These are phyloP conservation scores for Panellus pusillus DNA, from an alignment of 768 basidiomycete species.

Conservation along the genomic window DNA sequence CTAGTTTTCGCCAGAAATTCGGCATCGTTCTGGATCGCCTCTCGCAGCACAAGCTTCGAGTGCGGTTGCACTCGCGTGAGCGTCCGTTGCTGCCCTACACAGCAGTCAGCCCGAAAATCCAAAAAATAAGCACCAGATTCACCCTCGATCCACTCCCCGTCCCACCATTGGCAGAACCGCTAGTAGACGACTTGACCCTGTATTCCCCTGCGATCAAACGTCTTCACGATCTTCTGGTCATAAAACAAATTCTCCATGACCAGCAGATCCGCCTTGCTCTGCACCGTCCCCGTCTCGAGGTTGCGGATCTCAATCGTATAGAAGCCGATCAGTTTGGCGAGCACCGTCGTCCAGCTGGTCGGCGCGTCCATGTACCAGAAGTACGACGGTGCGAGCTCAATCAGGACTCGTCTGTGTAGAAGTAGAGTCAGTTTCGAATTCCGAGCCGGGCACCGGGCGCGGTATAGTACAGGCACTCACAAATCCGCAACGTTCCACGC, in stretches of 20 bases:
- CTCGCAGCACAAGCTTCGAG: slow-evolving; percentile 68
- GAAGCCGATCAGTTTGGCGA: slow-evolving; percentile 81
- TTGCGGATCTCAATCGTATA: slow-evolving; percentile 79
- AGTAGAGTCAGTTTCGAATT: slow-evolving; percentile 3
- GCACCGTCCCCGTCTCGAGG: slow-evolving; percentile 61
- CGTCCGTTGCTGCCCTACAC: slow-evolving; percentile 60
- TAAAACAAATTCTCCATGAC: slow-evolving; percentile 89
- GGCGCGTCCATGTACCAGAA: slow-evolving; percentile 77
- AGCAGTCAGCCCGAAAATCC: not conserved
- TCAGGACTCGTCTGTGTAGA: slow-evolving; percentile 64
- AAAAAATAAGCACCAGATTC: slow-evolving; percentile 5
- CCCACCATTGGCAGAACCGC: slow-evolving; percentile 45
- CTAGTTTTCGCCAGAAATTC: slow-evolving; percentile 75
- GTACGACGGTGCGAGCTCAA: slow-evolving; percentile 76
- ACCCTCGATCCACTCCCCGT: slow-evolving; percentile 87
- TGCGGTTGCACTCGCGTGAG: slow-evolving; percentile 68
- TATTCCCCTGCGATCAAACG: slow-evolving; percentile 84
- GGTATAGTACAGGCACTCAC: slow-evolving; percentile 52
- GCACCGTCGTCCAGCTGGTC: slow-evolving; percentile 60
- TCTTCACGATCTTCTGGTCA: slow-evolving; percentile 61
- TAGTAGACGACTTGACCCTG: slow-evolving; percentile 55
- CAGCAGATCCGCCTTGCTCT: slow-evolving; percentile 71
- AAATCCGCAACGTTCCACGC: slow-evolving; percentile 87
- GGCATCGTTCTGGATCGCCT: slow-evolving; percentile 68
- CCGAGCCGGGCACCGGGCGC: too few species aligned